Conservation (phyloP, 2,329 filamentous ascomycete genomes). For the Botrytis tulipae region DNA sequence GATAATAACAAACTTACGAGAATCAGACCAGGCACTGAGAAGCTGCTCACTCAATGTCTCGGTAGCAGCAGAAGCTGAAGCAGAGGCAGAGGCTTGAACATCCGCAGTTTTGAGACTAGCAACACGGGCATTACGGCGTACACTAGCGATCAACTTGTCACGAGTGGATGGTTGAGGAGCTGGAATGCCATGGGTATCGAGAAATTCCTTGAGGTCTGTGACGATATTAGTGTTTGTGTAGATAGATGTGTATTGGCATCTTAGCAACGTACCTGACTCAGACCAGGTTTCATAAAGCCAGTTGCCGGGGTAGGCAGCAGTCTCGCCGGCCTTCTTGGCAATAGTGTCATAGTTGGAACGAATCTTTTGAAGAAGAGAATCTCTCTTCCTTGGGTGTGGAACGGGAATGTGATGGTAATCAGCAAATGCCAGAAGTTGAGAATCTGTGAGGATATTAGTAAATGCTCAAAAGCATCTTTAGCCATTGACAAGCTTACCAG, state of each 20-base stretch:
- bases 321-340: conserved; percentile 73
- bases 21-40: conserved; percentile 87
- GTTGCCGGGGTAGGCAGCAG: conserved; percentile 82
- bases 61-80: conserved; percentile 68
- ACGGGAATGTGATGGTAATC: conserved; percentile 82
- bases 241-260: neutral
- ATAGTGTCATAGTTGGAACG: conserved; percentile 78
- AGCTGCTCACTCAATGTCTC: conserved; percentile 76
- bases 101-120: conserved; percentile 68
- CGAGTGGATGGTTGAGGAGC: conserved; percentile 80
- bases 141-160: conserved; percentile 82
- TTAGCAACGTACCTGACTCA: conserved; percentile 53
- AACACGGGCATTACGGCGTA: conserved; percentile 86
- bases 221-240: conserved; percentile 22
- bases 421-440: conserved; percentile 87
- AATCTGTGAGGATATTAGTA: conserved; percentile 58
- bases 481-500: neutral
- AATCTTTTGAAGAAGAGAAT: conserved; percentile 73
- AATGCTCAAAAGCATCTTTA: neutral
- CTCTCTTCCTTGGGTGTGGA: conserved; percentile 82
- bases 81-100: conserved; percentile 57
- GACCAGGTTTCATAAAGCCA: conserved; percentile 93
- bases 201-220: conserved; percentile 84
- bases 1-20: conserved; percentile 39
- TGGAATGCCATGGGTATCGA: conserved; percentile 83